These are phyloP conservation scores for Scheffersomyces cryptocercus DNA, from an alignment of 1,139 yeast genomes.

Conservation along the genomic window DNA sequence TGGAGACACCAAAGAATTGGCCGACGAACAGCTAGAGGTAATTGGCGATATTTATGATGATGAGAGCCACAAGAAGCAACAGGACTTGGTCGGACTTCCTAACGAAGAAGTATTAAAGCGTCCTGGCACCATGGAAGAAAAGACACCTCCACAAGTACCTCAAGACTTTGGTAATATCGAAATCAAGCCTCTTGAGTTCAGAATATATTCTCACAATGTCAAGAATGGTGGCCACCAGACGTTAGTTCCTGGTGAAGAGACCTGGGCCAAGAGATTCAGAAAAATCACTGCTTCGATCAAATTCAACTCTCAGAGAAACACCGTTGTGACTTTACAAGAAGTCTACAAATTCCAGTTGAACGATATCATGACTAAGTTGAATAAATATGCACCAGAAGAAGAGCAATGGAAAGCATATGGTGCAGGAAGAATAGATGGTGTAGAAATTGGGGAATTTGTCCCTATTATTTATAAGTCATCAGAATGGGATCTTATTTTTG, in stretches of 20 bases:
- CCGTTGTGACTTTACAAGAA: conserved; percentile 38
- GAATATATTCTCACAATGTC: conserved; percentile 41
- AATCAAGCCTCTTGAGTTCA: conserved; percentile 23
- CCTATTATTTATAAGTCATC: conserved; percentile 29
- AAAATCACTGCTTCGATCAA: conserved; percentile 30
- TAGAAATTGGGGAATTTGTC: conserved; percentile 34
- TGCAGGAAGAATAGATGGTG: conserved; percentile 37
- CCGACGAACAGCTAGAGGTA: conserved; percentile 16
- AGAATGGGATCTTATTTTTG: conserved; percentile 35
- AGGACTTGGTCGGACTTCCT: conserved; percentile 4
- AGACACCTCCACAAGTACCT: conserved; percentile 16
- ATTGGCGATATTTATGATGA: conserved; percentile 18
- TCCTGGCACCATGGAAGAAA: conserved; percentile 19
- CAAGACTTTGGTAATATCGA: conserved; percentile 11
- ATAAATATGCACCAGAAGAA: conserved; percentile 19
- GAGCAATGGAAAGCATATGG: conserved; percentile 35
- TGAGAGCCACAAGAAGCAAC: conserved; percentile 7
- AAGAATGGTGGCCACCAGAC: conserved; percentile 34
- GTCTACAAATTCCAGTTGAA: conserved; percentile 35
- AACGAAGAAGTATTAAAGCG: conserved; percentile 4
- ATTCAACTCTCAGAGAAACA: conserved; percentile 24
- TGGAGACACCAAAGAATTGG: conserved; percentile 23
- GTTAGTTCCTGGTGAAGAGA: conserved; percentile 30
- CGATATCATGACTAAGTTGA: conserved; percentile 31
- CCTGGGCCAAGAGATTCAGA: conserved; percentile 29